Evolutionary conservation across 2,329 filamentous ascomycete species (phyloP).

Genomic region (Trichoderma aggressivum): DNA sequence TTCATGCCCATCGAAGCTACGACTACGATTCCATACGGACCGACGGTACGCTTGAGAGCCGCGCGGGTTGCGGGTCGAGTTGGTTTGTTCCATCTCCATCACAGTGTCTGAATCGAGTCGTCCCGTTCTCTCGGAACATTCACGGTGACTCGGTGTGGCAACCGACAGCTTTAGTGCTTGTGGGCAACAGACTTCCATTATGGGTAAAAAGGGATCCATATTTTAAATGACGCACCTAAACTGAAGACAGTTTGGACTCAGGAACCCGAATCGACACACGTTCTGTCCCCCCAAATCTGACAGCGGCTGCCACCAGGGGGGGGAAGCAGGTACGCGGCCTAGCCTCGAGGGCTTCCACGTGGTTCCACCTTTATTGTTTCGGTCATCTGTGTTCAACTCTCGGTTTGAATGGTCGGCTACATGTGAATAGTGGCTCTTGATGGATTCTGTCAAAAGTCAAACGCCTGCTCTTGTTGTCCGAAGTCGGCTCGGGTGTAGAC

Average conservation of each 20-base stretch:
- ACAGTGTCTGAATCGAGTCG: neutral
- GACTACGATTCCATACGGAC: constrained; percentile 5
- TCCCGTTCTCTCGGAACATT: neutral
- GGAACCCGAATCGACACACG: constrained; percentile 1
- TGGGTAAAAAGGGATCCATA: neutral
- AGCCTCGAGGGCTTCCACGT: neutral
- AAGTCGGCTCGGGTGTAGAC: neutral
- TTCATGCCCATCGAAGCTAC: neutral
- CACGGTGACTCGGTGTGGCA: constrained; percentile 14
- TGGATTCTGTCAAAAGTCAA: constrained; percentile 9
- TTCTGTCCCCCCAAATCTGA: neutral
- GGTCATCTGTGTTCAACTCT: neutral
- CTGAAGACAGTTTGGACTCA: constrained; percentile 13
- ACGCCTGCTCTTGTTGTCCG: neutral
- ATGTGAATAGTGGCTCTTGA: neutral
- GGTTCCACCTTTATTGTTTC: neutral
- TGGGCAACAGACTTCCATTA: constrained; percentile 9
- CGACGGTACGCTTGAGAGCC: constrained; percentile 14
- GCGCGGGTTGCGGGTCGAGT: constrained; percentile 13
- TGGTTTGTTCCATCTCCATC: neutral
- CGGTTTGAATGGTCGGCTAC: neutral
- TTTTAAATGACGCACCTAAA: constrained; percentile 15
- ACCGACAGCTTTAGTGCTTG: neutral
- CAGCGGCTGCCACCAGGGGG: constrained; percentile 8
- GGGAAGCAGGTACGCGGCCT: constrained; percentile 11